Percentiles rank a stretch among this genome's conserved stretches.
Conservation (phyloP, 495 filamentous ascomycete species). For the Bathelium albidoporum region DNA sequence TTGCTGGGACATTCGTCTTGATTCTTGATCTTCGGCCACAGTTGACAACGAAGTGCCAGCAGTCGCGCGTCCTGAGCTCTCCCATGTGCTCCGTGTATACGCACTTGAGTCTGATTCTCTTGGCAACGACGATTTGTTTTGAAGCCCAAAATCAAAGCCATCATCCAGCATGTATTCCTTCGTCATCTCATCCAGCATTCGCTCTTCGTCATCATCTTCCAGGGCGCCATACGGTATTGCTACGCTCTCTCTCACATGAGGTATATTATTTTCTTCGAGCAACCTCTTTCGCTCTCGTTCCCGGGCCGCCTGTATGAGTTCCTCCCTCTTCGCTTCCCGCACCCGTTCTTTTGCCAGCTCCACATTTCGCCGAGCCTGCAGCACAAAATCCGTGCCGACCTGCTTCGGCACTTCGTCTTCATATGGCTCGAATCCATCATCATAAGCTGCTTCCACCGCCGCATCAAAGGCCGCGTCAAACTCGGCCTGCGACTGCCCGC, state of each 20-base stretch:
- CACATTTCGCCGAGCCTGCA: constrained; percentile 42
- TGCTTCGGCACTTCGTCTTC: constrained; percentile 31
- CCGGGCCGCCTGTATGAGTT: constrained; percentile 46
- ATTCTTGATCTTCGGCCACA: constrained; percentile 52
- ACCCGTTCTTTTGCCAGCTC: constrained; percentile 71
- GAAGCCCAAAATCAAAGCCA: constrained; percentile 69
- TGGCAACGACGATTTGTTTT: constrained; percentile 65
- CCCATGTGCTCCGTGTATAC: constrained; percentile 75
- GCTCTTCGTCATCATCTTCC: constrained; percentile 59
- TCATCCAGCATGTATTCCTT: constrained; percentile 69
- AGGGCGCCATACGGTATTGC: constrained; percentile 17
- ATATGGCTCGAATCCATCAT: constrained; percentile 79
- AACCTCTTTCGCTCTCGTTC: constrained; percentile 31
- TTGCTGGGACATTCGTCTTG: constrained; percentile 24
- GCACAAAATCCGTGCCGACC: not conserved
- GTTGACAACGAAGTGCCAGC: constrained; percentile 63
- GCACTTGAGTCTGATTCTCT: constrained; percentile 84
- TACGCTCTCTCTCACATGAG: constrained; percentile 6
- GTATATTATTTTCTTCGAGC: constrained; percentile 19
- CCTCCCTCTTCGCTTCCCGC: constrained; percentile 67
- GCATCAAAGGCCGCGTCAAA: constrained; percentile 94
- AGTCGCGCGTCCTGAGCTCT: constrained; percentile 74
- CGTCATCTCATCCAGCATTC: constrained; percentile 87
- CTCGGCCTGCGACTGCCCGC: constrained; percentile 75
- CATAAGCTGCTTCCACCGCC: constrained; percentile 91